Evolutionary conservation across 148 eudicot species (phyloP).

Genomic region (Suaeda aralocaspica): DNA sequence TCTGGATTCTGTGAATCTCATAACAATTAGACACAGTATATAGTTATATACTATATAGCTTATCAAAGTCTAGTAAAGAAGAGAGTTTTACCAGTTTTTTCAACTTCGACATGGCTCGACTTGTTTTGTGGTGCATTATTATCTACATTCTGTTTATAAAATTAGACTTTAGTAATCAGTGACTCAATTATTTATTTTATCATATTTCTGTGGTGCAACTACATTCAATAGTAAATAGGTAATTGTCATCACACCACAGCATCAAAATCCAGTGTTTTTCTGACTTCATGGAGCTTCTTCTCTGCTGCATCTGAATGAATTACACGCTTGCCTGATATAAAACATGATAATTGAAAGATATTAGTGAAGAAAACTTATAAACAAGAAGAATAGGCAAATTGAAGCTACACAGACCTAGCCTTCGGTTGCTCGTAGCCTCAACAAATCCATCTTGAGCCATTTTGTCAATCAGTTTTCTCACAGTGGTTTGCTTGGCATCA

Average conservation of each 20-base stretch:
- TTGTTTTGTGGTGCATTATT: conserved; percentile 33
- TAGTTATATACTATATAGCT: not conserved
- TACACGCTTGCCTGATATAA: conserved; percentile 75
- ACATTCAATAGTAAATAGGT: not conserved
- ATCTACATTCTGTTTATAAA: conserved; percentile 56
- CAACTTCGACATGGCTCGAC: conserved; percentile 32
- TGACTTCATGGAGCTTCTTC: conserved; percentile 75
- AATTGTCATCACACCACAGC: conserved; percentile 43
- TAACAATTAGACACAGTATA: not conserved
- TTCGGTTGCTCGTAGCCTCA: conserved; percentile 65
- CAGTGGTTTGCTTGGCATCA: conserved; percentile 55
- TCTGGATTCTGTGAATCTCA: conserved; percentile 37
- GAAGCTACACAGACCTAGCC: conserved; percentile 53
- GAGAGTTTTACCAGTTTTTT: conserved; percentile 36
- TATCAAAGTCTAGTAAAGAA: not conserved
- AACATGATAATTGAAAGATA: conserved; percentile 8
- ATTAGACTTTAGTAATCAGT: not conserved
- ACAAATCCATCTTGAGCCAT: conserved; percentile 81
- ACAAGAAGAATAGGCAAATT: not conserved
- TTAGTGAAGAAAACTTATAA: not conserved
- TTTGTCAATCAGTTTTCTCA: conserved; percentile 71
- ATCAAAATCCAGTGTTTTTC: conserved; percentile 50
- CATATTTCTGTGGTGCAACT: not conserved
- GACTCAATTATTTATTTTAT: not conserved
- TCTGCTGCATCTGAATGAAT: conserved; percentile 71